Conservation (phyloP, 2,329 filamentous ascomycete genomes). For the Aschersonia sp. region DNA sequence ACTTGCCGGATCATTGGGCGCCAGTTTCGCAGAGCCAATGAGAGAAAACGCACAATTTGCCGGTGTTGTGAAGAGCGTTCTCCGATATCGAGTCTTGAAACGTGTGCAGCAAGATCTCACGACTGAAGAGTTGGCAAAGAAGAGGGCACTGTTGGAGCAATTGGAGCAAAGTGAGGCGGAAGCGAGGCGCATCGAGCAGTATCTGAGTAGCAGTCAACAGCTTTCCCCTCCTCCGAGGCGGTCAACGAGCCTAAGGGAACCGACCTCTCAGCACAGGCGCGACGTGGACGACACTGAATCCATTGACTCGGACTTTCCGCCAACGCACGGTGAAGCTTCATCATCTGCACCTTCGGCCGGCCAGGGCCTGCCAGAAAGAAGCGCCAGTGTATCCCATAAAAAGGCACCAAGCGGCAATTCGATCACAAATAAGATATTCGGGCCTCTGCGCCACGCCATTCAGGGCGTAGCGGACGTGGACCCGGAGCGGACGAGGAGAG, state of each 20-base stretch:
- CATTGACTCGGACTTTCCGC: conserved; percentile 91
- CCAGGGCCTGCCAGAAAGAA: conserved; percentile 51
- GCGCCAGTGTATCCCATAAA: conserved; percentile 42
- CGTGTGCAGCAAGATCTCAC: conserved; percentile 97
- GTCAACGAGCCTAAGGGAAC: conserved; percentile 45
- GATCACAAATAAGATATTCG: conserved; percentile 87
- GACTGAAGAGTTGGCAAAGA: conserved; percentile 80
- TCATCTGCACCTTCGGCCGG: conserved; percentile 56
- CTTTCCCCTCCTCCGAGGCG: conserved; percentile 46
- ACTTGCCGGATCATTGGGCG: conserved; percentile 72
- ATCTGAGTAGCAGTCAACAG: conserved; percentile 61
- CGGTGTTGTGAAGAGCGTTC: conserved; percentile 75
- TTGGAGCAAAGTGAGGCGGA: conserved; percentile 90
- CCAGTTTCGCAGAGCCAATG: conserved; percentile 94
- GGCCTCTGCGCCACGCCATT: conserved; percentile 85
- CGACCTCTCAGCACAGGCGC: conserved; percentile 30
- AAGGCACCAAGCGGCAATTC: conserved; percentile 79
- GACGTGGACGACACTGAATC: conserved; percentile 70
- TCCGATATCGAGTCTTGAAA: conserved; percentile 84
- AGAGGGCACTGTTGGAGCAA: conserved; percentile 65
- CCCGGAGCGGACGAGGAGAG: conserved; percentile 78
- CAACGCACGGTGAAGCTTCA: conserved; percentile 59
- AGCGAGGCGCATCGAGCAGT: conserved; percentile 85
- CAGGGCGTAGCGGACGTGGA: conserved; percentile 95
- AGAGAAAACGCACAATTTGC: conserved; percentile 95